Conservation (phyloP, 169 alveolate genomes). For the Plasmodium adleri region DNA sequence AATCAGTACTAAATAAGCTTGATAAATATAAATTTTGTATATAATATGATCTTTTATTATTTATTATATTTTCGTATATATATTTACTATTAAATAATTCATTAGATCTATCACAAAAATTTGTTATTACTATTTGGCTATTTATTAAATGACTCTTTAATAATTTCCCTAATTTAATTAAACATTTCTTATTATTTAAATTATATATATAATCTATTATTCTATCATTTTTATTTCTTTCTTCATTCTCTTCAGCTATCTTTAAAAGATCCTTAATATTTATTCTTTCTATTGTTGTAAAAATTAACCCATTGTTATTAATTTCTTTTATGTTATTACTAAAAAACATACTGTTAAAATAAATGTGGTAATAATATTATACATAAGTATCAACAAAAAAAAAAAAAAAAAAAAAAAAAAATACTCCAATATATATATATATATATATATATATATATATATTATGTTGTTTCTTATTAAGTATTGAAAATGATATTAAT, state of each 20-base stretch:
- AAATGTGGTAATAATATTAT: no score
- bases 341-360: constrained; percentile 21
- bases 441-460: not conserved
- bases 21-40: constrained; percentile 51
- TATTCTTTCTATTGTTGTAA: constrained; percentile 23
- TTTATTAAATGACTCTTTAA: constrained; percentile 19
- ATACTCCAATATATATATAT: not conserved
- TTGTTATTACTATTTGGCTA: constrained; percentile 58
- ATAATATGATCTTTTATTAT: constrained; percentile 21
- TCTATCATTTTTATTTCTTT: no score
- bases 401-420: no score
- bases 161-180: constrained; percentile 13
- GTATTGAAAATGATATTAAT: no score
- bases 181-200: constrained; percentile 30
- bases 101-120: constrained; percentile 37
- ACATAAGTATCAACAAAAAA: no score
- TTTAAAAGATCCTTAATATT: constrained; percentile 18
- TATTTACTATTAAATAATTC: constrained; percentile 43
- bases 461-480: no score
- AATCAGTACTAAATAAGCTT: constrained; percentile 34
- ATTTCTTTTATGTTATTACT: constrained; percentile 21
- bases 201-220: constrained; percentile 17
- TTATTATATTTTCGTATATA: constrained; percentile 23
- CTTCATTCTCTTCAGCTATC: constrained; percentile 4
- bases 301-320: constrained; percentile 42